Evolutionary conservation across 495 filamentous ascomycete species (phyloP), one percentile per base, ranked within the genome.

Genomic region (Venustampulla echinocandica): DNA sequence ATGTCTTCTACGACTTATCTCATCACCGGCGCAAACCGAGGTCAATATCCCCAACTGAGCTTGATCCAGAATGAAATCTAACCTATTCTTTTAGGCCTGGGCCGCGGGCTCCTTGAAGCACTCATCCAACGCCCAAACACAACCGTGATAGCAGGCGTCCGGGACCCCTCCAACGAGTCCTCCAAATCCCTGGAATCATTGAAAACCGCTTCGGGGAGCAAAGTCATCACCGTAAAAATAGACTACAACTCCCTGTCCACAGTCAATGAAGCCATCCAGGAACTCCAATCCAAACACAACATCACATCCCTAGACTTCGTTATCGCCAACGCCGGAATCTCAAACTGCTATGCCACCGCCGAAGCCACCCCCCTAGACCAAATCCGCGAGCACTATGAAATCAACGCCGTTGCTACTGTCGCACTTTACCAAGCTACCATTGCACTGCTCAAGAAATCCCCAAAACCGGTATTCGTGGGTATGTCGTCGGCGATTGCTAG

Each of bases 301-400:
- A 58, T 75, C 47, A 40, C 41, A 4, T 37, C 50, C 19, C 46
- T 77, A 14, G 67, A 76, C 53, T 59, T 71, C 13, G 60, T 75
- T 5, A 62, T 77, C 21, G 69, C 71, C 33, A 75, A 76, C 46
- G 69, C 71, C 1, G 71, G 65, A 3, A 56, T 66, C 10, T 50
- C 52, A 34, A 18, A 50, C 2, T 20, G 46, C 17, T 17, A 37
- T 5, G 34, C 9, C 7, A 10, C 7, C 6, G 34, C 34, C 5
- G 7, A 6, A 6, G 15, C 5, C 9, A 37, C 34, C 5, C 34
- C 34, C 9, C 9, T 10, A 2, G n/a, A 44, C 2, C 24, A 25
- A 3, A 11, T 44, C 2, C 9, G 23, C 10, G 5, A 18, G 11
- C 24, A 34, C n/a, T 33, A 33, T 33, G 42, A 10, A 1, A 19